These are phyloP conservation scores for Musa acuminata DNA, from an alignment of 176 grass and related monocot genomes.

Conservation along the genomic window DNA sequence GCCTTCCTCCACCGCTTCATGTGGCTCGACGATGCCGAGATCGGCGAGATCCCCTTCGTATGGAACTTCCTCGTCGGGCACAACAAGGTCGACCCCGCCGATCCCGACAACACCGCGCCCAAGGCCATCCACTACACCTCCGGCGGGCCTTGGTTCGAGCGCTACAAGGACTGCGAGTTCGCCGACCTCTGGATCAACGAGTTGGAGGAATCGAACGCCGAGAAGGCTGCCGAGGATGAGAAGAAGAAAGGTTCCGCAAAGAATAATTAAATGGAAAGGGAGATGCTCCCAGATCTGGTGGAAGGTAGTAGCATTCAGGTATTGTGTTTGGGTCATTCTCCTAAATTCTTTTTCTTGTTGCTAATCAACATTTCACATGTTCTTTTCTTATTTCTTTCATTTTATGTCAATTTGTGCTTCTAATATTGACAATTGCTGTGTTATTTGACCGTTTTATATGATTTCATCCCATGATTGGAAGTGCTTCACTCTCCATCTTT, in stretches of 20 bases:
- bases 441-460: no score
- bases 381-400: no score
- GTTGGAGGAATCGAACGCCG: slow-evolving; percentile 36
- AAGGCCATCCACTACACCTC: slow-evolving; percentile 61
- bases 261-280: background rate
- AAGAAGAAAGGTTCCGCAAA: background rate
- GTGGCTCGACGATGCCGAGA: slow-evolving; percentile 72
- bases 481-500: no score
- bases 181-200: slow-evolving; percentile 67
- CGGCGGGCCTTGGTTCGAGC: slow-evolving; percentile 70
- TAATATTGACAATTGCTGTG: no score
- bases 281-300: background rate
- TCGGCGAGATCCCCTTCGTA: slow-evolving; percentile 53
- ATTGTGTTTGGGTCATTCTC: no score
- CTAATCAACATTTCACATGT: no score
- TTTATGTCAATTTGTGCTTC: no score
- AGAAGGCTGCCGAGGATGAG: slow-evolving; percentile 27
- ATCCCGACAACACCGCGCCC: slow-evolving; percentile 31
- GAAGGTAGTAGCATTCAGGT: no score
- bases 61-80: slow-evolving; percentile 91
- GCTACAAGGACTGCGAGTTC: slow-evolving; percentile 68
- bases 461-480: no score
- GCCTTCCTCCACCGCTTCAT: slow-evolving; percentile 62
- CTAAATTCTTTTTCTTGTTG: no score
- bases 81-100: slow-evolving; percentile 42